Percentiles rank a stretch among this genome's conserved stretches.
Conservation (phyloP, 2,329 filamentous ascomycete species). For the Cytospora piceicola region DNA sequence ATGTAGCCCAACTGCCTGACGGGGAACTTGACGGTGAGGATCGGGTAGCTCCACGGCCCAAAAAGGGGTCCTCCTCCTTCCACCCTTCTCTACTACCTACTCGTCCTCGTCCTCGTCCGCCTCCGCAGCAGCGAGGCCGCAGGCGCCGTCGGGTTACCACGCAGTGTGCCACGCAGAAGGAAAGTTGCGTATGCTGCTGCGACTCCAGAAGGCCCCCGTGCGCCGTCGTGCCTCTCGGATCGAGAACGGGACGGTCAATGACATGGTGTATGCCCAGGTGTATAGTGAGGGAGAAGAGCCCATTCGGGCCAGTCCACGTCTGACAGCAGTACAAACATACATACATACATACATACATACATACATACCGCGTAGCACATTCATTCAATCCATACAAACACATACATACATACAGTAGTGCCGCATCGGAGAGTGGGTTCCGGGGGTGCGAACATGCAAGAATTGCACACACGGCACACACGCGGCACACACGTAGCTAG, state of each 20-base stretch:
- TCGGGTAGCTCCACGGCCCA: no score
- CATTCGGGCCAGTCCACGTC: background rate
- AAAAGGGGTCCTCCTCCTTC: background rate
- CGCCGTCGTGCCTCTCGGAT: background rate
- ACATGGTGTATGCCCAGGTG: no score
- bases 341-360: background rate
- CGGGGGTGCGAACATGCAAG: background rate
- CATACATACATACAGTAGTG: background rate
- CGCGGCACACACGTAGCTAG: no score
- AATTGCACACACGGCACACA: no score
- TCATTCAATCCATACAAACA: background rate
- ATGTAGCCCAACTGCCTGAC: background rate
- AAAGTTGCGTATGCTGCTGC: background rate
- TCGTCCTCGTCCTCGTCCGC: no score
- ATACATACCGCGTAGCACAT: no score
- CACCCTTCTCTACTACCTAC: no score
- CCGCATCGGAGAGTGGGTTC: constrained; percentile 23
- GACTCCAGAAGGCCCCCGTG: background rate
- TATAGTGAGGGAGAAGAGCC: background rate
- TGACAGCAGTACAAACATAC: background rate
- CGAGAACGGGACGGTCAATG: no score
- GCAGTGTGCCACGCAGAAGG: no score
- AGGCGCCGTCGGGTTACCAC: background rate
- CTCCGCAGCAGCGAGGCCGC: background rate
- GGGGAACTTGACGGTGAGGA: background rate